Evolutionary conservation across 139 green algal genomes (phyloP), one percentile per base, ranked within the genome.

Genomic region (Dunaliella primolecta): DNA sequence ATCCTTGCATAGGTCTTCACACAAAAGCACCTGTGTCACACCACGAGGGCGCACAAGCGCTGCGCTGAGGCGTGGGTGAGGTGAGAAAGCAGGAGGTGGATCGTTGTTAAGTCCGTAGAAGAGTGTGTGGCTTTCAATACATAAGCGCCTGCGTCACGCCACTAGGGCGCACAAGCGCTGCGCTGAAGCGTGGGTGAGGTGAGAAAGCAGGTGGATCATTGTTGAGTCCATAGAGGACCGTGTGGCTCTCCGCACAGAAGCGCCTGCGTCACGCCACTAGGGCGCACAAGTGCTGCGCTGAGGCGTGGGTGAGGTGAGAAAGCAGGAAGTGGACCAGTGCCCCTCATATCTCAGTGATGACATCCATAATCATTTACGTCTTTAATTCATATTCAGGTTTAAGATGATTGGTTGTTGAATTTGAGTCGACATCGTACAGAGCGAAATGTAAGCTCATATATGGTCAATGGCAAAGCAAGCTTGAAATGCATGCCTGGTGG

Each of bases 221-320:
- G 15, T 64, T 64, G 46, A 64, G 15, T 7, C 46, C 7, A 64
- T 64, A 15, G 46, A 15, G 15, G 46, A 7, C 7, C 90, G 93
- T 0, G n/a, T 97, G 36, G 92, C 93, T 0, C 55, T 89, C 37
- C 97, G 92, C 94, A 94, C 94, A n/a, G 86, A 93, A 32, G 86
- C 97, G 32, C 93, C 94, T 55, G 30, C 92, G 1, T 83, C 80
- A 0, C 86, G 98, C 85, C 92, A 96, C 64, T 95, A 98, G 83
- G 95, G 98, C 89, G 93, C 96, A 85, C 94, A 98, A 90, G 91
- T 91, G 31, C 84, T 95, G 75, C 87, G 94, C 36, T 98, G 98
- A 83, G 90, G 84, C 24, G 46, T 88, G 2, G 93, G 94, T 75
- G 33, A 87, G 82, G 84, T n/a, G n/a, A n/a, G n/a, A n/a, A n/a